Base-by-base conservation (phyloP, 169 alveolate species). In the Theileria equi region DNA sequence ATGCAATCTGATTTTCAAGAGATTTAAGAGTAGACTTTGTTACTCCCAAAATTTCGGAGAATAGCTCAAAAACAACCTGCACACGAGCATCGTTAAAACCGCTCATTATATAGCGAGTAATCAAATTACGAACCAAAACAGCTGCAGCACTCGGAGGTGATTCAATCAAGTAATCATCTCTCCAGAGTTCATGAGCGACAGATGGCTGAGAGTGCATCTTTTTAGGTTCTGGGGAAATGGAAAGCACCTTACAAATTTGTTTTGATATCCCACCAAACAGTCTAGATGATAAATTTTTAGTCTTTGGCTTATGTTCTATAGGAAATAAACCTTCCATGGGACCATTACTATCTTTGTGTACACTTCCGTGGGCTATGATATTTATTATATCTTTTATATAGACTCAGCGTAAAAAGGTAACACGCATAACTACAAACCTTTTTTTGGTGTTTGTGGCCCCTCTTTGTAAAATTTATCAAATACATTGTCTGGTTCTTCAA, bases 21-120 rank as follows among this genome's bases (percentile, higher is more conserved):
- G 86, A 69, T 57, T 80, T 49, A 17, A 85, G 80, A 45, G 81
- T 71, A n/a, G 68, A 72, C 47, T 55, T 76, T 50, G 77, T 81
- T 58, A 85, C 79, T 41, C 84, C 88, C 52, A 85, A 44, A 19
- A 85, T 77, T 29, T 67, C 73, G 11, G 88, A 73, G 54, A 85
- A 85, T 19, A 44, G 63, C 17, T 73, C 86, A 49, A 85, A 80
- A 36, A 76, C 70, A 54, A 67, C 65, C 52, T 85, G 92, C 25
- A 70, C 84, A 28, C 92, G 35, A 2, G 92, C 74, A 59, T 85
- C 88, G 74, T 85, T 80, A 72, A 61, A 61, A 11, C 92, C 92
- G 40, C 83, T 71, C 88, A 80, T 80, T 11, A 85, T 80, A 53
- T 80, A 85, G 17, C 80, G 67, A 25, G 88, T 62, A 34, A 85